Evolutionary conservation across 768 basidiomycete genomes (phyloP).

Genomic region (Trametes cingulata): DNA sequence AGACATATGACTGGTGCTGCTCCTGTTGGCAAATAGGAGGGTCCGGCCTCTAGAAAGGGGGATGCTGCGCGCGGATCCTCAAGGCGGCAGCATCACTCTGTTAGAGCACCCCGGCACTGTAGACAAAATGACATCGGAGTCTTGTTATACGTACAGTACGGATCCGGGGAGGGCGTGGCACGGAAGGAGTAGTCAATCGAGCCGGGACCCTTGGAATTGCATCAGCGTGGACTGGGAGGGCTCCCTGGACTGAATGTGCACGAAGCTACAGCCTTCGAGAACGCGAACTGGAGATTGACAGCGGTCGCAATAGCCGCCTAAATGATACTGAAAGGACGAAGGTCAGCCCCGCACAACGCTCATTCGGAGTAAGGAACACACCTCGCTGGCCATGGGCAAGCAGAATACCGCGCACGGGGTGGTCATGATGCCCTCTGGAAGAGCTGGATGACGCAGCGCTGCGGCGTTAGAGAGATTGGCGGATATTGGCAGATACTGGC

Average conservation of each 20-base stretch:
- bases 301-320: conserved; percentile 4
- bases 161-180: neutral
- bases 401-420: conserved; percentile 1
- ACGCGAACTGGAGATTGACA: neutral
- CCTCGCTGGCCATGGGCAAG: neutral
- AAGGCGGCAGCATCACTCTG: neutral
- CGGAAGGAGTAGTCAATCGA: neutral
- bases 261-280: conserved; percentile 15
- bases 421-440: conserved; percentile 10
- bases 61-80: neutral
- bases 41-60: neutral
- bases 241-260: neutral
- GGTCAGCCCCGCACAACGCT: conserved; percentile 5
- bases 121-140: conserved; percentile 2
- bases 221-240: neutral
- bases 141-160: neutral
- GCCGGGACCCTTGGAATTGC: neutral
- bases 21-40: neutral
- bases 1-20: neutral
- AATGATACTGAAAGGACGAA: neutral
- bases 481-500: neutral
- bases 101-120: neutral
- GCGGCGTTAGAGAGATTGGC: conserved; percentile 14
- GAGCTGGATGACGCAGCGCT: conserved; percentile 11
- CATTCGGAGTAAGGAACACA: conserved; percentile 2